phyloP scores from a whole-genome alignment of 2,329 filamentous ascomycete species.

The Neophaeococcomyces mojaviensis region DNA sequence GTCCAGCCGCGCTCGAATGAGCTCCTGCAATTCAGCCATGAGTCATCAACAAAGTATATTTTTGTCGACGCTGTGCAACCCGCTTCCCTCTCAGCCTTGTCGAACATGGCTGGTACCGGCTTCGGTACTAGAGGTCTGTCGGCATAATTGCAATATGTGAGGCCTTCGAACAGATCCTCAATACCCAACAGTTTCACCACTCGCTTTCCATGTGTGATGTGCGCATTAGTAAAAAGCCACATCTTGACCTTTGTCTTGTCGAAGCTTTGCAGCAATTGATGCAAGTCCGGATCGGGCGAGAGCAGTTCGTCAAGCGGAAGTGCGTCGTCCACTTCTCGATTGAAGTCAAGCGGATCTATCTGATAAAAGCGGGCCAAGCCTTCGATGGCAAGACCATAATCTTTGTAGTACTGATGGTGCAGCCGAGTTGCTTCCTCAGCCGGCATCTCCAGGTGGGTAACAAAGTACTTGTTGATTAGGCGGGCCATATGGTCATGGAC shows the following conservation, averaged over 20 bases:
- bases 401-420: slow-evolving; percentile 87
- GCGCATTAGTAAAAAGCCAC: slow-evolving; percentile 96
- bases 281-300: slow-evolving; percentile 66
- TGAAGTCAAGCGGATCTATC: slow-evolving; percentile 92
- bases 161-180: slow-evolving; percentile 85
- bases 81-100: slow-evolving; percentile 81
- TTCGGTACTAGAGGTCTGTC: slow-evolving; percentile 73
- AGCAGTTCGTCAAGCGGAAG: slow-evolving; percentile 80
- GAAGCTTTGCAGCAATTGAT: slow-evolving; percentile 70
- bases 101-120: slow-evolving; percentile 72
- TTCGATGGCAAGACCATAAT: slow-evolving; percentile 95
- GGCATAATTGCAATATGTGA: slow-evolving; percentile 90
- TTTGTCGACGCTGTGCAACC: slow-evolving; percentile 59
- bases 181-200: slow-evolving; percentile 75
- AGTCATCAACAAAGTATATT: slow-evolving; percentile 96
- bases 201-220: slow-evolving; percentile 75
- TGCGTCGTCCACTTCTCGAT: slow-evolving; percentile 88
- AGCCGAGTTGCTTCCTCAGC: slow-evolving; percentile 74
- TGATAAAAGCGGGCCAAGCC: slow-evolving; percentile 89
- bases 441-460: slow-evolving; percentile 63
- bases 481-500: slow-evolving; percentile 84
- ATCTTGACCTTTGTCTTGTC: slow-evolving; percentile 75
- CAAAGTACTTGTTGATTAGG: slow-evolving; percentile 64
- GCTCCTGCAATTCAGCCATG: slow-evolving; percentile 68
- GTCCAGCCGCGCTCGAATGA: slow-evolving; percentile 74